Evolutionary conservation across 768 basidiomycete species (phyloP).

Genomic region (Boletus rex-veris): DNA sequence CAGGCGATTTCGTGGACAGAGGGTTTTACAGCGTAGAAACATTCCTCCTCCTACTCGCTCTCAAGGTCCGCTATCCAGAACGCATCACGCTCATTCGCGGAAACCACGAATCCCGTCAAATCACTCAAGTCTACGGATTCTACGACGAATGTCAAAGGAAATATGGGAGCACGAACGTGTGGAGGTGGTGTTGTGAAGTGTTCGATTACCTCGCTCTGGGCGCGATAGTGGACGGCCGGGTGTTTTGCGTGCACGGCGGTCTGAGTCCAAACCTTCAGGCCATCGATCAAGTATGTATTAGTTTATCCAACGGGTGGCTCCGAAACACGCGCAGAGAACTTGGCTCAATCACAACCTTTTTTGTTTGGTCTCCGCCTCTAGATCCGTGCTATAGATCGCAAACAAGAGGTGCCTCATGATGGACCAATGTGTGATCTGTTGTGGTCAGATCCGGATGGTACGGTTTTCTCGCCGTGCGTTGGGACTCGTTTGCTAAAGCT

Average conservation of each 20-base stretch:
- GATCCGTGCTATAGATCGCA: slow-evolving; percentile 94
- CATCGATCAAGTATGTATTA: slow-evolving; percentile 76
- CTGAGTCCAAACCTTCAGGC: slow-evolving; percentile 83
- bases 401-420: slow-evolving; percentile 97
- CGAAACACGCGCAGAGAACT: slow-evolving; percentile 12
- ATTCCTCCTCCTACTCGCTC: slow-evolving; percentile 87
- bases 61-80: slow-evolving; percentile 97
- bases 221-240: slow-evolving; percentile 94
- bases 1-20: slow-evolving; percentile 97
- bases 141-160: slow-evolving; percentile 97
- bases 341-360: slow-evolving; percentile 24
- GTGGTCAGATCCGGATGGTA: slow-evolving; percentile 99
- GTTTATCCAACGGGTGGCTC: slow-evolving; percentile 14
- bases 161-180: slow-evolving; percentile 90
- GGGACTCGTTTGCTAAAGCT: slow-evolving; percentile 12
- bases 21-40: slow-evolving; percentile 98
- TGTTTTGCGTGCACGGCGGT: slow-evolving; percentile 97
- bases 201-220: slow-evolving; percentile 95
- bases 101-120: slow-evolving; percentile 97
- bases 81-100: slow-evolving; percentile 95
- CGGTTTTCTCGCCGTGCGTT: slow-evolving; percentile 9
- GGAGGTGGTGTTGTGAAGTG: slow-evolving; percentile 98
- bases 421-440: slow-evolving; percentile 98
- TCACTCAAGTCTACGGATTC: slow-evolving; percentile 93
- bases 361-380: slow-evolving; percentile 29